Evolutionary conservation across 108 stramenopile species (phyloP), one percentile per base, ranked within the genome.

Genomic region (Nitzschia putrida): DNA sequence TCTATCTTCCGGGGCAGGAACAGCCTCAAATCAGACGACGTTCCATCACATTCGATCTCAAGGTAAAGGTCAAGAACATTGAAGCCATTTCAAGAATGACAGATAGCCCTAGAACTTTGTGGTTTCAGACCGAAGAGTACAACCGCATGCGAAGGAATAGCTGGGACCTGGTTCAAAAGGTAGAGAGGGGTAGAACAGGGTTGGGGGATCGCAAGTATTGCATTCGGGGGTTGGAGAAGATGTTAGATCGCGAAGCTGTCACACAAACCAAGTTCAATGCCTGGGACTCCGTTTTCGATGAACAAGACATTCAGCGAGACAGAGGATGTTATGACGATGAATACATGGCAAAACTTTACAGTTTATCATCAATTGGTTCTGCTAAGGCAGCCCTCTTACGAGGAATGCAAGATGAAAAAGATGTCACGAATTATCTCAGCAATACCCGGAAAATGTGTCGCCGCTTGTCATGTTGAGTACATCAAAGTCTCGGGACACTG

Each of bases 51-150:
- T 63, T 63, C 23, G 44, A 44, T 13, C 11, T 18, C 12, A 25
- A 14, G 9, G 61, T 63, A 21, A 45, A 22, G 11, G 61, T 63
- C 44, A 63, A 47, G 44, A 44, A 47, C 3, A 42, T 63, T 13
- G 61, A 63, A 45, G 20, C 22, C 9, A 22, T 59, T 40, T n/a
- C 26, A 12, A 59, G 29, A 34, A 12, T 63, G 20, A 47, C 61
- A 13, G 61, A 63, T n/a, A 0, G 44, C 11, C 44, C 61, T 9
- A 16, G 44, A n/a, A 23, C 43, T 13, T 63, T 63, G 10, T 63
- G 61, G 61, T 63, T 63, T 24, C 61, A 63, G 22, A 47, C 38
- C 23, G 61, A 63, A 24, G 61, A 63, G 21, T 63, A 63, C 24
- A 22, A n/a, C 12, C 37, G 13, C 2, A 63, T 63, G 16, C 16